Percentiles rank a stretch among this genome's conserved stretches.
Evolutionary conservation across 2,329 filamentous ascomycete genomes (phyloP).

Genomic region (Xylogone sp.): DNA sequence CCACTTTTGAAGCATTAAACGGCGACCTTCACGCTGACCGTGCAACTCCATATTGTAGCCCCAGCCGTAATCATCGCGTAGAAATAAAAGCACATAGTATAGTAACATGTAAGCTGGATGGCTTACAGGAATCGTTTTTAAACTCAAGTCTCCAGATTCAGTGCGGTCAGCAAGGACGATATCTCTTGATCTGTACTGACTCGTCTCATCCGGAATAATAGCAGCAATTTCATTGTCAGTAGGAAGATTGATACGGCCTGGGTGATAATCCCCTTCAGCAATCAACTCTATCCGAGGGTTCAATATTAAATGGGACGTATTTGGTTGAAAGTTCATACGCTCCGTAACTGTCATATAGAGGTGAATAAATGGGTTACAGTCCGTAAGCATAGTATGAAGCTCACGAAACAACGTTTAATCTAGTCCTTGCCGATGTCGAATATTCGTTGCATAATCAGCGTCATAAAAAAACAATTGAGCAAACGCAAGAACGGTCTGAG

Average conservation of each 20-base stretch:
- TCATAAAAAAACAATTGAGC: constrained; percentile 4
- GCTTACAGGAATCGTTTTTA: not conserved
- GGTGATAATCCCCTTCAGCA: not conserved
- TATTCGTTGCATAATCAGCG: not conserved
- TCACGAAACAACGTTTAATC: not conserved
- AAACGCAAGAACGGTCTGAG: not conserved
- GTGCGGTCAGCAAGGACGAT: not conserved
- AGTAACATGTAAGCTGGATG: not conserved
- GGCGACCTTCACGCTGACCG: not conserved
- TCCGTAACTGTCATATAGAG: not conserved
- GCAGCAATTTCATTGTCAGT: not conserved
- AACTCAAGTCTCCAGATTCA: not conserved
- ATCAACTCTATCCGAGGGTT: not conserved
- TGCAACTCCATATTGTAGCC: not conserved
- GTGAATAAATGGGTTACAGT: not conserved
- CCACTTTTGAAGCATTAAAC: not conserved
- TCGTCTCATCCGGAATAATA: not conserved
- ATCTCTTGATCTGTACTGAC: not conserved
- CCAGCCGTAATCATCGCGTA: not conserved
- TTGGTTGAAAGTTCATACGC: not conserved
- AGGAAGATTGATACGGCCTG: not conserved
- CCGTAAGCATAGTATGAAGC: not conserved
- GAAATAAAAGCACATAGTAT: not conserved
- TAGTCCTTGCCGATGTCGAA: not conserved
- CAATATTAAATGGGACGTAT: not conserved